phyloP scores from a whole-genome alignment of 345 rosid genomes.

The Gossypium anomalum region DNA sequence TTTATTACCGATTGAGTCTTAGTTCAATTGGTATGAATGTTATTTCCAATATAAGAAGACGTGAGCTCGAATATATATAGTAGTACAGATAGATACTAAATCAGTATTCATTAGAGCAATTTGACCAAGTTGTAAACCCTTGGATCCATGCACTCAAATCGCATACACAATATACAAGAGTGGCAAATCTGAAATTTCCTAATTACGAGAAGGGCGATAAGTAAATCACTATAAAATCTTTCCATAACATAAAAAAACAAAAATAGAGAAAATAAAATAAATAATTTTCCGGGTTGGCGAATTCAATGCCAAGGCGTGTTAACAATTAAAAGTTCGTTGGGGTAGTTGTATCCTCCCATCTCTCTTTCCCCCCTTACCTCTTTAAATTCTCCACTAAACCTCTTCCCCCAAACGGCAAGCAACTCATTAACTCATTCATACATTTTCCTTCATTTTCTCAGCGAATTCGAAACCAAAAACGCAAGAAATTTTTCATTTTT shows the following conservation, averaged over 20 bases:
- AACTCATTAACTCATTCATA: background rate
- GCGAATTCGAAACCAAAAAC: no score
- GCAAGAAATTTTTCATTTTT: background rate
- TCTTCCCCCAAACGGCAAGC: background rate
- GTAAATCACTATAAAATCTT: background rate
- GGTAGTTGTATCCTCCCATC: conserved; percentile 50
- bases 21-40: no score
- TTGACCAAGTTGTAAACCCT: background rate
- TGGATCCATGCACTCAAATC: background rate
- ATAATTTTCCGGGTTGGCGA: conserved; percentile 24
- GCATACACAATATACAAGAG: background rate
- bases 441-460: background rate
- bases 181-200: background rate
- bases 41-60: no score
- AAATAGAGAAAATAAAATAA: background rate
- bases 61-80: no score
- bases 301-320: conserved; percentile 31
- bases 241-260: background rate
- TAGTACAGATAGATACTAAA: background rate
- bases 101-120: background rate
- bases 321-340: conserved; percentile 57
- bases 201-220: background rate
- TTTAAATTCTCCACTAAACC: conserved; percentile 20
- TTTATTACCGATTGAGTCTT: no score
- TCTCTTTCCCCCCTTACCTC: background rate